phyloP scores from a whole-genome alignment of 257 asterid species.

The Solanum virginianum region DNA sequence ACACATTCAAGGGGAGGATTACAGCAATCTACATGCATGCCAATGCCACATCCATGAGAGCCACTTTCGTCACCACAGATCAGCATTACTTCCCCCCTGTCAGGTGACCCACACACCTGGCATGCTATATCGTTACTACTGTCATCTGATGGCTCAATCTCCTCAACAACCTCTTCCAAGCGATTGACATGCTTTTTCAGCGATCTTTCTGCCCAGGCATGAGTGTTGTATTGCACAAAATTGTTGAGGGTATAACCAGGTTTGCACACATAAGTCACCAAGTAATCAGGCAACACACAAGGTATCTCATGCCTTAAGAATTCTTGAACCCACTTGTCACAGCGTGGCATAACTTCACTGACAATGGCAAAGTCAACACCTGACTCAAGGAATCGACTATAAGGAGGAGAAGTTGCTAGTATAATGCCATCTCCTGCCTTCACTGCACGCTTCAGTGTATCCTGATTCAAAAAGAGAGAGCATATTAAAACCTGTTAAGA shows the following conservation, averaged over 20 bases:
- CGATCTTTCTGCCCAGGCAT: slow-evolving; percentile 68
- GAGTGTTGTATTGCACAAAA: slow-evolving; percentile 84
- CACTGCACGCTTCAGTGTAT: slow-evolving; percentile 78
- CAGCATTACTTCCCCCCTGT: slow-evolving; percentile 70
- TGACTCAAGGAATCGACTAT: slow-evolving; percentile 67
- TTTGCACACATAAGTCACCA: slow-evolving; percentile 89
- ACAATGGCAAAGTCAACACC: slow-evolving; percentile 71
- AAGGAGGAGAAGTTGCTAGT: slow-evolving; percentile 89
- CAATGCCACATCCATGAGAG: slow-evolving; percentile 40
- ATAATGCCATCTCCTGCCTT: slow-evolving; percentile 93
- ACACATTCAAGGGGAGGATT: slow-evolving; percentile 62
- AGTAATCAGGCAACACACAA: slow-evolving; percentile 67
- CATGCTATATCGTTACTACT: slow-evolving; percentile 18
- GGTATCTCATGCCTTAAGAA: slow-evolving; percentile 66
- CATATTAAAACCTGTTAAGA: not conserved
- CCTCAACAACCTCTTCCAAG: slow-evolving; percentile 34
- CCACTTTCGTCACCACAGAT: slow-evolving; percentile 38
- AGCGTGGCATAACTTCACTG: slow-evolving; percentile 67
- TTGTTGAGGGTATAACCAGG: slow-evolving; percentile 68
- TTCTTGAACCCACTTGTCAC: slow-evolving; percentile 86
- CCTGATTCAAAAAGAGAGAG: slow-evolving; percentile 30
- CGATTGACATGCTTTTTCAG: slow-evolving; percentile 27
- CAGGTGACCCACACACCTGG: slow-evolving; percentile 4
- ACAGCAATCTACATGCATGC: slow-evolving; percentile 57
- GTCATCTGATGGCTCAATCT: slow-evolving; percentile 11